A percentile compares a stretch with the other conserved stretches of the same genome.
Conservation (phyloP, 2,329 filamentous ascomycete genomes). For the Endocalyx cinctus region DNA sequence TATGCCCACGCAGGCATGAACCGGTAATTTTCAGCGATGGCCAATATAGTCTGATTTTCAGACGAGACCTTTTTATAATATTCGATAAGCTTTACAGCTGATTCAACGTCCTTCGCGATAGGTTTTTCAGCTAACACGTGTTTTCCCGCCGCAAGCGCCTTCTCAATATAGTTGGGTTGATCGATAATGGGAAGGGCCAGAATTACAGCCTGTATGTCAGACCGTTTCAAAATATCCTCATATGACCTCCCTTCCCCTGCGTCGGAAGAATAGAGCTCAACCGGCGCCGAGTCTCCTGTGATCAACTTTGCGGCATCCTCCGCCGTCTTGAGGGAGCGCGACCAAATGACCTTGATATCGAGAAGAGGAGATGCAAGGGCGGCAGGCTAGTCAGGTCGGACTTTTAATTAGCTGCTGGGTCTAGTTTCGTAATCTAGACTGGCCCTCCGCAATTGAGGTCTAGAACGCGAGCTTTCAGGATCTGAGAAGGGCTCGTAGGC, state of each 20-base stretch:
- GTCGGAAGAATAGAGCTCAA: slow-evolving; percentile 26
- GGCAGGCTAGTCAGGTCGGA: slow-evolving; percentile 39
- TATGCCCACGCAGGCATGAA: slow-evolving; percentile 53
- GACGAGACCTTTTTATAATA: slow-evolving; percentile 26
- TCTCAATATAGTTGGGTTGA: slow-evolving; percentile 55
- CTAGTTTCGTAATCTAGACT: slow-evolving; percentile 1
- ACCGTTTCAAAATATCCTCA: slow-evolving; percentile 39
- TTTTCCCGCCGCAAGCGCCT: slow-evolving; percentile 60
- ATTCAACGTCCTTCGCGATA: slow-evolving; percentile 53
- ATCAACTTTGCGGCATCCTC: slow-evolving; percentile 31
- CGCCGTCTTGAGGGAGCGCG: slow-evolving; percentile 46
- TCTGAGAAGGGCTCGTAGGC: background rate
- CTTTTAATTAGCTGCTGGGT: slow-evolving; percentile 12
- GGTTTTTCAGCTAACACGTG: slow-evolving; percentile 69
- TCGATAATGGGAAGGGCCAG: slow-evolving; percentile 52
- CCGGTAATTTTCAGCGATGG: slow-evolving; percentile 70
- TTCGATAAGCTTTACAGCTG: slow-evolving; percentile 35
- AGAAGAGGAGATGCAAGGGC: slow-evolving; percentile 41
- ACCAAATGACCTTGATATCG: slow-evolving; percentile 52
- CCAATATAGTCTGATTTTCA: slow-evolving; percentile 40
- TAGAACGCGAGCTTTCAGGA: background rate
- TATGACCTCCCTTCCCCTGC: slow-evolving; percentile 31
- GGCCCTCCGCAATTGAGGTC: background rate
- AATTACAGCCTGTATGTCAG: slow-evolving; percentile 41
- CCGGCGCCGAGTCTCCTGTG: slow-evolving; percentile 12